phyloP scores from a whole-genome alignment of 768 basidiomycete species.

The Coprinopsis marcescibilis region DNA sequence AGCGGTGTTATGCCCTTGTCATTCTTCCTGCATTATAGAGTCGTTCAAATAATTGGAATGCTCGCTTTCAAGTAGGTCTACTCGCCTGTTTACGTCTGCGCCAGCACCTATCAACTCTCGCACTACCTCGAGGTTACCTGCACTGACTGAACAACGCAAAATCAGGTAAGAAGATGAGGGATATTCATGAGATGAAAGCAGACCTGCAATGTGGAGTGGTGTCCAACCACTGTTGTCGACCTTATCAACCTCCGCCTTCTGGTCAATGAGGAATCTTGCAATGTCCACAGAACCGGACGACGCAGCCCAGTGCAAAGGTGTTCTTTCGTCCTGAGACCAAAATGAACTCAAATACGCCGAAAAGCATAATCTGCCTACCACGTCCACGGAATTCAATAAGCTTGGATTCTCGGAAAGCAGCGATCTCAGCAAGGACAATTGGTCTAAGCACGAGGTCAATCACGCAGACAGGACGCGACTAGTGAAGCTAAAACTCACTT shows the following conservation, averaged over 20 bases:
- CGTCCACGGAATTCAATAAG: slow-evolving; percentile 56
- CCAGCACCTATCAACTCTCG: slow-evolving; percentile 77
- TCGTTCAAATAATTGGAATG: slow-evolving; percentile 17
- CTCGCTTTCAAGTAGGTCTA: not conserved
- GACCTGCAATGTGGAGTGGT: slow-evolving; percentile 74
- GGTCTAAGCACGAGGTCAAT: slow-evolving; percentile 38
- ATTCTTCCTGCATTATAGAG: slow-evolving; percentile 43
- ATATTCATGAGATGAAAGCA: not conserved
- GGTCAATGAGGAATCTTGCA: slow-evolving; percentile 60
- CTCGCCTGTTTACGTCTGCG: slow-evolving; percentile 62
- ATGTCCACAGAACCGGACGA: slow-evolving; percentile 68
- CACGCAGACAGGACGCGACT: slow-evolving; percentile 4
- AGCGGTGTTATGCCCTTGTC: slow-evolving; percentile 80
- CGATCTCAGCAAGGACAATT: slow-evolving; percentile 62
- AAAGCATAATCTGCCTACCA: slow-evolving; percentile 34
- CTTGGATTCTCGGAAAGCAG: slow-evolving; percentile 58
- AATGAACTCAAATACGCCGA: not conserved
- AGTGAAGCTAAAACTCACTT: slow-evolving; percentile 34
- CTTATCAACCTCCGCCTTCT: slow-evolving; percentile 63
- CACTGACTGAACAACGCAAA: slow-evolving; percentile 59
- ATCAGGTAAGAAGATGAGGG: slow-evolving; percentile 1
- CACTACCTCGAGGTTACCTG: slow-evolving; percentile 71
- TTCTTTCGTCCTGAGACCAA: slow-evolving; percentile 59
- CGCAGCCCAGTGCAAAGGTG: slow-evolving; percentile 84
- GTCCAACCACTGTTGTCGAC: slow-evolving; percentile 70